Evolutionary conservation across 1,139 yeast genomes (phyloP), one percentile per base, ranked within the genome.

Genomic region (Suhomyces bolitotheri): DNA sequence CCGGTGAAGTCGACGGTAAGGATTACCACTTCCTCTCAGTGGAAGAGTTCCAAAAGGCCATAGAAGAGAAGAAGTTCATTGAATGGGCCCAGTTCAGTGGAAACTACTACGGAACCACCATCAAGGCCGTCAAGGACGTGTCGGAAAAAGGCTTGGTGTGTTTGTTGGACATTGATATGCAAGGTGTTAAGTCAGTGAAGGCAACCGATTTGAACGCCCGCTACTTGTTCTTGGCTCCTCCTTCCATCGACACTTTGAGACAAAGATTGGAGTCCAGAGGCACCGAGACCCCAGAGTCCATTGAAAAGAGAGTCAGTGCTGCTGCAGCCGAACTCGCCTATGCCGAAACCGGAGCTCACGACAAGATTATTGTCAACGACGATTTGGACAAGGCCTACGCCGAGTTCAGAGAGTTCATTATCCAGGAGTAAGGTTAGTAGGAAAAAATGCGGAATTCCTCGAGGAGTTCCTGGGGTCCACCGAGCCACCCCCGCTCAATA

Each of bases 11-110:
- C 29, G 72, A 89, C 57, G 97, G 96, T 43, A 76, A 76, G 51
- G 96, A 94, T 60, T 92, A 92, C 73, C 81, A 90, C 65, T 92
- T 92, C 60, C 76, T 76, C 40, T 74, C 84, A 16, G 89, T 83
- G 36, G 94, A 85, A 11, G 78, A 78, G 42, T 92, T 92, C 76
- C 75, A 87, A 64, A 59, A 71, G 49, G 73, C 87, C 61, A 87
- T 92, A 47, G 82, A 72, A 9, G 79, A 78, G 27, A 69, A 78
- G 33, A 85, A 82, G 46, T 94, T 92, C 65, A 82, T 92, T 52
- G 99, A 92, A 65, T 88, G 96, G 95, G 98, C 99, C 8, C 94
- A 88, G 64, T 92, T 92, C 58, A 87, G 96, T 7, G 97, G 97
- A 32, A 92, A 94, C 73, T 89, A 84, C 72, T 92, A 92, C 63